Evolutionary conservation across 2,329 filamentous ascomycete species (phyloP), one percentile per base, ranked within the genome.

Genomic region (Emericellopsis atlantica): DNA sequence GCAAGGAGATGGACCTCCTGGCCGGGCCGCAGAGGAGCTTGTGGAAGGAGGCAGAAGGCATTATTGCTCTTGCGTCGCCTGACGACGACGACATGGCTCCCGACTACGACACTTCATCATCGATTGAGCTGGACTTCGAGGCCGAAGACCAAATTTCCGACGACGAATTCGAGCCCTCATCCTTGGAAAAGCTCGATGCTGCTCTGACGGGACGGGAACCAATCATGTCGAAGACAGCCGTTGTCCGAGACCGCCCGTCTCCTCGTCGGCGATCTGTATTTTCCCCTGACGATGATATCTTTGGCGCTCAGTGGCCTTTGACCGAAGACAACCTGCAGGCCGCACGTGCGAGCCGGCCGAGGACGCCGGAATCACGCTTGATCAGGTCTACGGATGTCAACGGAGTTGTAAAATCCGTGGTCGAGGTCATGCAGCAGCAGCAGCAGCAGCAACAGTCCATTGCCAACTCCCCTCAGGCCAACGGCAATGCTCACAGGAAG

Each of bases 1-100:
- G 80, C 6, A 73, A 76, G 15, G 73, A 80, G 36, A 72, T 87
- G 54, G 70, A 78, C 33, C 72, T 90, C 53, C 59, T 76, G 1
- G 62, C 72, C 44, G 81, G 82, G 6, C 55, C 70, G 6, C 70
- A 78, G 18, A 68, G 70, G 11, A 63, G 65, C 11, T 66, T 84
- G 37, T 93, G 84, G 84, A 76, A 79, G 50, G 84, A 92, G 55
- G 85, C 87, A 2, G 84, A 92, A 56, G 84, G 84, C 12, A 89
- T 93, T 60, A 92, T 93, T 54, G 82, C 84, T 29, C 65, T 93
- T n/a, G 86, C 85, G 36, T 81, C 78, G 2, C 78, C 79, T 2
- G 78, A 82, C 45, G 66, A 73, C 37, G 63, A 66, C 11, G 57
- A 57, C 14, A 48, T 53, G 32, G 56, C 60, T 11, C 58, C 59